Percentiles rank a stretch among this genome's conserved stretches.
phyloP scores from a whole-genome alignment of 768 basidiomycete genomes.

The Mrakia frigida region DNA sequence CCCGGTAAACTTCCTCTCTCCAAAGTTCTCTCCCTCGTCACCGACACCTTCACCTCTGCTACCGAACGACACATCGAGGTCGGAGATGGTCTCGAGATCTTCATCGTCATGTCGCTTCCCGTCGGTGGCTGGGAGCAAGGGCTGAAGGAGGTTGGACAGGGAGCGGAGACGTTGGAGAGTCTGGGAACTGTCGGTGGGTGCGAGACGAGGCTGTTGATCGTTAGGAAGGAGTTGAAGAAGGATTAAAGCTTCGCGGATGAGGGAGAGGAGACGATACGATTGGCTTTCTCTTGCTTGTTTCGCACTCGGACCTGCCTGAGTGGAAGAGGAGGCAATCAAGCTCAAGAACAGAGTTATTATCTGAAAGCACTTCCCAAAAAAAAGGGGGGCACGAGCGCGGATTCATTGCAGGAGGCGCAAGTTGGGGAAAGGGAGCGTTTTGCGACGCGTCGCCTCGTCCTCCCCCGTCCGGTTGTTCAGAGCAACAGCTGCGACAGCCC shows the following conservation, averaged over 20 bases:
- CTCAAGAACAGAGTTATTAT: no score
- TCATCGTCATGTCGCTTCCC: slow-evolving; percentile 65
- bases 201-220: slow-evolving; percentile 27
- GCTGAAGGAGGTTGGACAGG: slow-evolving; percentile 1
- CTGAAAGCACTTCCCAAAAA: no score
- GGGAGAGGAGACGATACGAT: not conserved
- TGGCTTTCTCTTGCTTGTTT: not conserved
- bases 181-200: slow-evolving; percentile 28
- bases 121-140: slow-evolving; percentile 3
- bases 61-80: slow-evolving; percentile 99
- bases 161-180: slow-evolving; percentile 29
- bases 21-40: slow-evolving; percentile 76
- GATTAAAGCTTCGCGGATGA: slow-evolving; percentile 21
- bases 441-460: no score
- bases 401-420: no score
- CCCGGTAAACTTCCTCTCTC: slow-evolving; percentile 75
- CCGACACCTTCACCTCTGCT: slow-evolving; percentile 93
- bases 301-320: no score
- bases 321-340: no score
- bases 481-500: no score
- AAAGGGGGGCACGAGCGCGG: no score
- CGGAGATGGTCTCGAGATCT: slow-evolving; percentile 91
- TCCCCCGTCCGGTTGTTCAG: no score
- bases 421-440: no score
- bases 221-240: slow-evolving; percentile 33